phyloP scores from a whole-genome alignment of 140 eudicot species.

The Oenanthe javanica region DNA sequence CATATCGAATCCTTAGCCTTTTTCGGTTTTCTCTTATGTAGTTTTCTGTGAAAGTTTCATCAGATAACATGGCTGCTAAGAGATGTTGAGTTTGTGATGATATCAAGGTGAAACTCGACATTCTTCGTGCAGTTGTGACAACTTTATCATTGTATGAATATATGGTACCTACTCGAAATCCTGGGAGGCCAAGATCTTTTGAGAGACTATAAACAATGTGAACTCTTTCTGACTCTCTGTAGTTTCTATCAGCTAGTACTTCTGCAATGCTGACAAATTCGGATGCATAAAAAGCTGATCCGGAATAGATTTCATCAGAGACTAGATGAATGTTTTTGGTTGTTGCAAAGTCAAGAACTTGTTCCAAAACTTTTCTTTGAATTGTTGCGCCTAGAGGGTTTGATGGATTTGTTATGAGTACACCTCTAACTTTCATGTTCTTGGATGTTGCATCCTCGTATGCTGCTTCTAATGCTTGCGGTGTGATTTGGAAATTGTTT shows the following conservation, averaged over 20 bases:
- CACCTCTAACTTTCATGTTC: conserved; percentile 64
- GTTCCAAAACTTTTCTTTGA: conserved; percentile 42
- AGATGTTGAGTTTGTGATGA: conserved; percentile 91
- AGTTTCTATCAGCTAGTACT: conserved; percentile 44
- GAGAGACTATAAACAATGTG: conserved; percentile 92
- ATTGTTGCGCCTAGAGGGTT: conserved; percentile 87
- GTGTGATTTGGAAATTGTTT: conserved; percentile 71
- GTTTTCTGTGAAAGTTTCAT: conserved; percentile 45
- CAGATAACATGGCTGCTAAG: conserved; percentile 73
- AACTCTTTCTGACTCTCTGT: conserved; percentile 64
- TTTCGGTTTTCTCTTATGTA: conserved; percentile 72
- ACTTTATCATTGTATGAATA: conserved; percentile 91
- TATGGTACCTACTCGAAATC: conserved; percentile 76
- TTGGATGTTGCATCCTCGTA: conserved; percentile 47
- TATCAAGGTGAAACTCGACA: conserved; percentile 89
- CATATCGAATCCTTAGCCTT: conserved; percentile 56
- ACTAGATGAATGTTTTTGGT: conserved; percentile 77
- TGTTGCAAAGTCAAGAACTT: conserved; percentile 53
- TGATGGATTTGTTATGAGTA: conserved; percentile 92
- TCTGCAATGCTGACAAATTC: conserved; percentile 88
- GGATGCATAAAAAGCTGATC: conserved; percentile 53
- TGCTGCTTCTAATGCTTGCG: conserved; percentile 68
- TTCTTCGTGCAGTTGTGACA: conserved; percentile 82
- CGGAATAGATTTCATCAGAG: conserved; percentile 93
- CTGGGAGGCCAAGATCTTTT: conserved; percentile 88